phyloP scores from a whole-genome alignment of 768 basidiomycete genomes.

The Rhizopogon salebrosus region DNA sequence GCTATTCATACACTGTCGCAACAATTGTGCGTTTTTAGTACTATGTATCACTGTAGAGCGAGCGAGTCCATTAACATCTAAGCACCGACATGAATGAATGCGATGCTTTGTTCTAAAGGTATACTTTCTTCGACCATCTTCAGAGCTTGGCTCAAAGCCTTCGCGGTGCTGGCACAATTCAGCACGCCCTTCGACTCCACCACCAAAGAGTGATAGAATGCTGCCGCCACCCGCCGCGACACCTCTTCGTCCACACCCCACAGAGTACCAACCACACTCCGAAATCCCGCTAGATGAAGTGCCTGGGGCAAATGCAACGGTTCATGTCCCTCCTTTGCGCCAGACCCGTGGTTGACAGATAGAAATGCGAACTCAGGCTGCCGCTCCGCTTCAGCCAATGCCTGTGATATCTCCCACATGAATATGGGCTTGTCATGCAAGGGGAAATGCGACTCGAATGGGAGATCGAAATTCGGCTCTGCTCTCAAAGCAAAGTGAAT shows the following conservation, averaged over 20 bases:
- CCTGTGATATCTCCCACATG: slow-evolving; percentile 20
- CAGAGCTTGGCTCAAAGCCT: slow-evolving; percentile 15
- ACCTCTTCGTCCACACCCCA: slow-evolving; percentile 27
- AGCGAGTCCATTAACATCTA: slow-evolving; percentile 1
- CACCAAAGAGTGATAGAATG: slow-evolving; percentile 18
- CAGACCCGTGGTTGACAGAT: slow-evolving; percentile 20
- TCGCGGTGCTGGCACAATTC: slow-evolving; percentile 14
- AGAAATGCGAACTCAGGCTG: slow-evolving; percentile 29
- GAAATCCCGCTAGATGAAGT: slow-evolving; percentile 27
- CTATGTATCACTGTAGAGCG: neutral
- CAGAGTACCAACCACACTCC: slow-evolving; percentile 28
- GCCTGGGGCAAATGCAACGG: slow-evolving; percentile 28
- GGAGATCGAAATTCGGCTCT: slow-evolving; percentile 22
- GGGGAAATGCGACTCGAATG: slow-evolving; percentile 22
- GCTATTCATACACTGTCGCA: neutral
- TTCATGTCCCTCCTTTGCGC: slow-evolving; percentile 21
- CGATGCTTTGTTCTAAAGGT: slow-evolving; percentile 20
- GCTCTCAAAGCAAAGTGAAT: slow-evolving; percentile 38
- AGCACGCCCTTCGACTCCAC: slow-evolving; percentile 7
- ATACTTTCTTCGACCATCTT: slow-evolving; percentile 7
- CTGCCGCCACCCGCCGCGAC: slow-evolving; percentile 13
- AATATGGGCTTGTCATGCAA: slow-evolving; percentile 18
- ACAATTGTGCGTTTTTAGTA: neutral
- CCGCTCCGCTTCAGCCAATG: slow-evolving; percentile 20
- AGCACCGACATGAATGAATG: slow-evolving; percentile 23